Conservation (phyloP, 805 yeast species). For the Hanseniaspora pseudoguilliermondii region DNA sequence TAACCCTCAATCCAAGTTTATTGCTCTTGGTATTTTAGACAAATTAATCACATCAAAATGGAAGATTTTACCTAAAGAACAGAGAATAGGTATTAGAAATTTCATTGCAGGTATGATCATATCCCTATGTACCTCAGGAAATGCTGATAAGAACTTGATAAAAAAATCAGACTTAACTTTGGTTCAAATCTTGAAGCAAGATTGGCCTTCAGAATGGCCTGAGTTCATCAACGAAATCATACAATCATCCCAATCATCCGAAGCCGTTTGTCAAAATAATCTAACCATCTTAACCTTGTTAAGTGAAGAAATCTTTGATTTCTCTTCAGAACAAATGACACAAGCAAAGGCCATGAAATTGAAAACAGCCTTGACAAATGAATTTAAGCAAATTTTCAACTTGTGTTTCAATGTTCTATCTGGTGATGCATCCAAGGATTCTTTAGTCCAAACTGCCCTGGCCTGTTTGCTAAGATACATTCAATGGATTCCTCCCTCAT, state of each 20-base stretch:
- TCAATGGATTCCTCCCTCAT: constrained; percentile 89
- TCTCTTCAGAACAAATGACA: constrained; percentile 89
- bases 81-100: constrained; percentile 84
- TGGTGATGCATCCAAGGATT: constrained; percentile 62
- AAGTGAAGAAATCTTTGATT: constrained; percentile 93
- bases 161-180: constrained; percentile 87
- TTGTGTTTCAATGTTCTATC: constrained; percentile 88
- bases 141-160: constrained; percentile 68
- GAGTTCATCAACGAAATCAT: constrained; percentile 89
- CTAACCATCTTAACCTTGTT: constrained; percentile 81
- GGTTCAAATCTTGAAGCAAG: constrained; percentile 90
- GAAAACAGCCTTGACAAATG: constrained; percentile 73
- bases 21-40: constrained; percentile 82
- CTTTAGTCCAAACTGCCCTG: constrained; percentile 72
- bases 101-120: constrained; percentile 90
- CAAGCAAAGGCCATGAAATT: constrained; percentile 81
- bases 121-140: constrained; percentile 56
- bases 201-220: constrained; percentile 99
- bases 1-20: constrained; percentile 80
- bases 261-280: constrained; percentile 93
- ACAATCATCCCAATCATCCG: constrained; percentile 65
- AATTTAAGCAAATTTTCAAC: constrained; percentile 85
- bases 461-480: constrained; percentile 71
- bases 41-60: constrained; percentile 82
- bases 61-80: constrained; percentile 82